phyloP scores from a whole-genome alignment of 352 stramenopile species.

The Globisporangium solare region DNA sequence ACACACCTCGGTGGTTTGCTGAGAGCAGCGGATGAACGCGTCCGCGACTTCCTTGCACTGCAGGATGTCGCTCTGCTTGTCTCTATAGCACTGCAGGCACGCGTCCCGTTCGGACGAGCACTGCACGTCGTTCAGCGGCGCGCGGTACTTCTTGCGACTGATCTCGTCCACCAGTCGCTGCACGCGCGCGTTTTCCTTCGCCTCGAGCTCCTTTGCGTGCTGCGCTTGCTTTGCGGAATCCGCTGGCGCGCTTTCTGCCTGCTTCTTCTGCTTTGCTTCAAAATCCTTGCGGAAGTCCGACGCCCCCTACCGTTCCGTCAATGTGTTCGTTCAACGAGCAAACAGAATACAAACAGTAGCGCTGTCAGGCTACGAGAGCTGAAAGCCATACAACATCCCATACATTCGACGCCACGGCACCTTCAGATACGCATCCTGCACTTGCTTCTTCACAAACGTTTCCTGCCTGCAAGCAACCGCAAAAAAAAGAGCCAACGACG shows the following conservation, averaged over 20 bases:
- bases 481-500: conserved; percentile 5
- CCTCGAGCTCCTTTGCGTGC: conserved; percentile 65
- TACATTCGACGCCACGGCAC: conserved; percentile 13
- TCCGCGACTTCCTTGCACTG: conserved; percentile 85
- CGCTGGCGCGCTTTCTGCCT: neutral
- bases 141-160: conserved; percentile 82
- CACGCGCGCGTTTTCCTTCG: conserved; percentile 58
- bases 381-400: too few species aligned
- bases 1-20: conserved; percentile 73
- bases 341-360: neutral
- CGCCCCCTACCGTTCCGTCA: conserved; percentile 31
- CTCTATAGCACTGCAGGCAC: conserved; percentile 85
- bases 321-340: neutral
- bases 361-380: neutral
- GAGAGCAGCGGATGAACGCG: conserved; percentile 75
- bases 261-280: conserved; percentile 42
- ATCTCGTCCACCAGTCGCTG: conserved; percentile 73
- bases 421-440: conserved; percentile 76
- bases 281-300: conserved; percentile 67
- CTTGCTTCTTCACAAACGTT: conserved; percentile 60
- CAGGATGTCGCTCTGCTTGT: conserved; percentile 74
- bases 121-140: conserved; percentile 76
- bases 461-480: conserved; percentile 33
- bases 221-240: conserved; percentile 47
- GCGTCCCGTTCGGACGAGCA: conserved; percentile 72